A percentile compares a stretch with the other conserved stretches of the same genome.
Conservation (phyloP, 768 basidiomycete genomes). For the Kwoniella botswanensis region DNA sequence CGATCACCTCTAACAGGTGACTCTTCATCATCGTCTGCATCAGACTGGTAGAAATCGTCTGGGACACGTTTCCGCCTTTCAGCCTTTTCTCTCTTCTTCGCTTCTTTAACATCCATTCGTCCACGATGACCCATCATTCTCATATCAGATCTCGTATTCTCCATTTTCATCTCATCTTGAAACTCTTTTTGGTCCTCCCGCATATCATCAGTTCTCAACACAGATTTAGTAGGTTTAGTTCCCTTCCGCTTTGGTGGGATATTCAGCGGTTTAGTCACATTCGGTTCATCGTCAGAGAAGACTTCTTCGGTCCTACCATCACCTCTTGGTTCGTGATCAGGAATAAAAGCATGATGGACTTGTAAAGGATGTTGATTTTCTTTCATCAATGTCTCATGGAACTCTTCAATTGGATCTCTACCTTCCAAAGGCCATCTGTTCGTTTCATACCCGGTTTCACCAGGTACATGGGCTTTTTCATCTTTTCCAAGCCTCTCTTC, state of each 20-base stretch:
- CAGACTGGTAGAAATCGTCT: neutral
- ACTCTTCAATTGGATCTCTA: neutral
- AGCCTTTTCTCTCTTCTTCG: neutral
- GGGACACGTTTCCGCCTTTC: neutral
- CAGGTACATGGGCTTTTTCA: no score
- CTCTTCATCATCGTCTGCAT: neutral
- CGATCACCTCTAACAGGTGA: neutral
- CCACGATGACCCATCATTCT: constrained; percentile 8
- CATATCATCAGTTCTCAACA: neutral
- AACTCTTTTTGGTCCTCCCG: neutral
- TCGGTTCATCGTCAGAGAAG: neutral
- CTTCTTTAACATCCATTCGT: neutral
- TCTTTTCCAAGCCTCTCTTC: no score
- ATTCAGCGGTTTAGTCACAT: neutral
- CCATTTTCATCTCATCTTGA: neutral
- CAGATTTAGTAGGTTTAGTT: neutral
- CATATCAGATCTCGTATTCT: neutral
- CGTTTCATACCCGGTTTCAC: neutral
- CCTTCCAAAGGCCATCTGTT: constrained; percentile 2
- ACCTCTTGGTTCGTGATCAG: neutral
- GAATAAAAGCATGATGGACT: neutral
- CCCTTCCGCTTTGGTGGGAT: neutral
- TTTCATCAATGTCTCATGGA: neutral
- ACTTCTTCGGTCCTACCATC: neutral
- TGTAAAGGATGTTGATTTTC: neutral